Evolutionary conservation across 805 yeast species (phyloP).

Genomic region (Kuraishia ogatae): DNA sequence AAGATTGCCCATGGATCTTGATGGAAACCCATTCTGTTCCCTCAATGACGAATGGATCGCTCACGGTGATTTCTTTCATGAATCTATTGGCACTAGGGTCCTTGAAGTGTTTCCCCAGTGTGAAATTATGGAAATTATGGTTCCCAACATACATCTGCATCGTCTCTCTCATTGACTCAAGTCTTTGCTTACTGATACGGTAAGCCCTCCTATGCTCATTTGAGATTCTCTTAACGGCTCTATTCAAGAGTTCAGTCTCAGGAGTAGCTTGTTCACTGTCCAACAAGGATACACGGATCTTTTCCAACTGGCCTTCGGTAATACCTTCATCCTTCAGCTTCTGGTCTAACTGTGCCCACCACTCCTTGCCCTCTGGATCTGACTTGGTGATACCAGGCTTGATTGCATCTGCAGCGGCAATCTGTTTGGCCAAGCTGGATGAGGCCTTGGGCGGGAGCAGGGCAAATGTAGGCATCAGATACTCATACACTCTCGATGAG

Average conservation of each 20-base stretch:
- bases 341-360: slow-evolving; percentile 52
- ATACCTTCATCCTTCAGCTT: slow-evolving; percentile 30
- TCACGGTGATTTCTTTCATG: slow-evolving; percentile 71
- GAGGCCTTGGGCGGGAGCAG: slow-evolving; percentile 85
- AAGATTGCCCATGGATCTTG: slow-evolving; percentile 96
- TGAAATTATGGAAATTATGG: slow-evolving; percentile 64
- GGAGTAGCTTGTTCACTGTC: slow-evolving; percentile 27
- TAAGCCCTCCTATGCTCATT: slow-evolving; percentile 58
- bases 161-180: slow-evolving; percentile 56
- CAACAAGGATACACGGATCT: slow-evolving; percentile 25
- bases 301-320: slow-evolving; percentile 27
- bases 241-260: slow-evolving; percentile 28
- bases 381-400: slow-evolving; percentile 52
- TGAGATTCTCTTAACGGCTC: slow-evolving; percentile 53
- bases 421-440: slow-evolving; percentile 52
- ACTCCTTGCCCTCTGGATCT: slow-evolving; percentile 62
- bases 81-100: slow-evolving; percentile 81
- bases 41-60: slow-evolving; percentile 86
- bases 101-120: slow-evolving; percentile 49
- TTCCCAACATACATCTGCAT: slow-evolving; percentile 74
- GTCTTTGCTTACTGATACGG: slow-evolving; percentile 54
- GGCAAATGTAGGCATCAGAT: slow-evolving; percentile 84
- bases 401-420: slow-evolving; percentile 41
- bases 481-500: slow-evolving; percentile 92
- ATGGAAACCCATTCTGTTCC: slow-evolving; percentile 95